A percentile compares a stretch with the other conserved stretches of the same genome.
Conservation (phyloP, 148 eudicot genomes). For the Cornus florida region DNA sequence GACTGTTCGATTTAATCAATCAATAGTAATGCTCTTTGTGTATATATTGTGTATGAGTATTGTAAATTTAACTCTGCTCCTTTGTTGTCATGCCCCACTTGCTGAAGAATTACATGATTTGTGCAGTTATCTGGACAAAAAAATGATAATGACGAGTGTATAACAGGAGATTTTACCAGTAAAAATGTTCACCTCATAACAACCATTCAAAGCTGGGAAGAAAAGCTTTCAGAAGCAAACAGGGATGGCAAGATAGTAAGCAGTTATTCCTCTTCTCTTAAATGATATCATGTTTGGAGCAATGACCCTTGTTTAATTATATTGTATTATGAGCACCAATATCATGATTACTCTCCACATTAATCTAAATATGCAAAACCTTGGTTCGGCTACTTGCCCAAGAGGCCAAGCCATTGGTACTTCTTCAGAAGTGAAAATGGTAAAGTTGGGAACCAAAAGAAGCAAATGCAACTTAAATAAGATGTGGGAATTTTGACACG, state of each 20-base stretch:
- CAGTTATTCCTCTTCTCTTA: not conserved
- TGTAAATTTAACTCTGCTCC: not conserved
- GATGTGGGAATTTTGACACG: too few relatives aligned
- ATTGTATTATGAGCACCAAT: not conserved
- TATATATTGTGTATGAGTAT: not conserved
- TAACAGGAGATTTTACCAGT: slow-evolving; percentile 33
- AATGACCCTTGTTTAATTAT: not conserved
- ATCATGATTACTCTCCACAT: not conserved
- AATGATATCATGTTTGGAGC: not conserved
- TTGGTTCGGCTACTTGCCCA: too few relatives aligned
- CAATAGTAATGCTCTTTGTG: not conserved
- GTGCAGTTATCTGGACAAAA: slow-evolving; percentile 23
- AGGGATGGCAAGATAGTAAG: slow-evolving; percentile 53
- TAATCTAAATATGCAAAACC: not conserved
- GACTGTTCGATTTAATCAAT: not conserved
- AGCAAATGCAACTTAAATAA: too few relatives aligned
- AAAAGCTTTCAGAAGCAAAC: slow-evolving; percentile 56
- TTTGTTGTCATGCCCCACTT: not conserved
- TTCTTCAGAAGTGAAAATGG: too few relatives aligned
- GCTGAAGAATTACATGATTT: not conserved
- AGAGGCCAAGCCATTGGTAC: too few relatives aligned
- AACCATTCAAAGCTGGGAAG: slow-evolving; percentile 55
- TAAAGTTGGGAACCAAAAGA: too few relatives aligned
- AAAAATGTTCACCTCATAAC: slow-evolving; percentile 58
- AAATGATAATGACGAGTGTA: not conserved